These are phyloP conservation scores for Rhizopus arrhizus DNA, from an alignment of 371 early-diverging fungal species.

Conservation along the genomic window DNA sequence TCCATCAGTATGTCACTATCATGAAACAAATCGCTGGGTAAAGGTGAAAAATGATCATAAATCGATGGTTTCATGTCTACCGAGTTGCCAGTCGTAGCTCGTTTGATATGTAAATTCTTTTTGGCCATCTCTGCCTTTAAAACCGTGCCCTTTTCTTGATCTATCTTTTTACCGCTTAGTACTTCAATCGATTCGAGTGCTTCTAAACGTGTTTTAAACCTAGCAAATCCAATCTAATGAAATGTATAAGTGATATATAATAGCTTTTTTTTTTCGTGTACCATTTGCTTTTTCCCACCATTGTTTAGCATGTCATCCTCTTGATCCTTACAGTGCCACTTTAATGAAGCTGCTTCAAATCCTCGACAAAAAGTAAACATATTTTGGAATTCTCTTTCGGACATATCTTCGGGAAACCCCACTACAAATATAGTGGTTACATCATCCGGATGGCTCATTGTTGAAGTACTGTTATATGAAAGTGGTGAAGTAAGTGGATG, in stretches of 20 bases:
- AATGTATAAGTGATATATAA: background rate
- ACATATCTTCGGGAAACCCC: slow-evolving; percentile 97
- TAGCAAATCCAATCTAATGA: slow-evolving; percentile 48
- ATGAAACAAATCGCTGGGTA: slow-evolving; percentile 62
- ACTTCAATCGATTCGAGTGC: slow-evolving; percentile 41
- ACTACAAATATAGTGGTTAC: slow-evolving; percentile 96
- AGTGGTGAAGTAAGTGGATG: slow-evolving; percentile 32
- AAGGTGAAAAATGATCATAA: slow-evolving; percentile 41
- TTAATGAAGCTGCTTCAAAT: slow-evolving; percentile 93
- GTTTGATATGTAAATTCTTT: slow-evolving; percentile 51
- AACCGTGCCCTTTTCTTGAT: slow-evolving; percentile 38
- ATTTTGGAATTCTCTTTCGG: slow-evolving; percentile 95
- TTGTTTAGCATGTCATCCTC: slow-evolving; percentile 32
- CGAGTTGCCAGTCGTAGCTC: slow-evolving; percentile 14
- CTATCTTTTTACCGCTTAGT: slow-evolving; percentile 42
- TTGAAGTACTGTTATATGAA: slow-evolving; percentile 5
- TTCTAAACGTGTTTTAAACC: slow-evolving; percentile 44
- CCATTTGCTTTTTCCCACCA: slow-evolving; percentile 81
- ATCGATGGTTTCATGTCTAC: slow-evolving; percentile 1
- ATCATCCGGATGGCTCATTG: slow-evolving; percentile 47
- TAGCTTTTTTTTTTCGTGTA: slow-evolving; percentile 40
- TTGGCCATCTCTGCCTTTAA: slow-evolving; percentile 56
- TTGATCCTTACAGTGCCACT: slow-evolving; percentile 72
- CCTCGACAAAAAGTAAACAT: slow-evolving; percentile 96
- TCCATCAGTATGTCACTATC: slow-evolving; percentile 56